Base-by-base conservation (phyloP, 352 stramenopile genomes). In the Phytophthora citrophthora region DNA sequence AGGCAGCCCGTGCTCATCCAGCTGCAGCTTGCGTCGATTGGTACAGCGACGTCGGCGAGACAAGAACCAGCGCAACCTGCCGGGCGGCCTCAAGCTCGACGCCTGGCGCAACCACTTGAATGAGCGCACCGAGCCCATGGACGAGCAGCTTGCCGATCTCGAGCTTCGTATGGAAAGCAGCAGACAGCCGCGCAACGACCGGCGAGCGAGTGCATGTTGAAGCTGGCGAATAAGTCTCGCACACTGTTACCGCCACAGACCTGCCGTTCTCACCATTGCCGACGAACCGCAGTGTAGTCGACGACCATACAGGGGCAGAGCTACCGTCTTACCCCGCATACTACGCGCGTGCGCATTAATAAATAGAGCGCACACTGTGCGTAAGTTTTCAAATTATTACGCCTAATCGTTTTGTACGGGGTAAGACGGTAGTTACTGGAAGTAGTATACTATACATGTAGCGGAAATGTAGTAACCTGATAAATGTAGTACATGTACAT, bases 91-190 rank as follows among this genome's bases (percentile, higher is more conserved):
- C 36, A 59, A 68, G 56, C 63, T 71, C 20, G 63, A 71, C 13
- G 49, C 56, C 31, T 71, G 63, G 56, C 52, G 63, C 34, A 67
- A 44, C 39, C 63, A 71, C 43, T 16, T 71, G 11, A 58, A 50
- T 4, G 49, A 71, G 34, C 63, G 52, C 27, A 12, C 32, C n/a
- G 56, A 63, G 2, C 63, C 55, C 11, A 29, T 51, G 36, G 50
- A 68, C 45, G 63, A 52, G 18, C 53, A 52, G 45, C 45, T 62
- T 48, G 26, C 56, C 16, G 49, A 71, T 66, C 49, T 71, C 26
- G 63, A 71, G 63, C 49, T 71, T 71, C 56, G 57, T 71, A 71
- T 71, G 63, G 4, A 46, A 20, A 57, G 41, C 18, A 44, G n/a
- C 36, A 40, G 59, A 54, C 49, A 55, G 59, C 60, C 44, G 58